Conservation (phyloP, 768 basidiomycete genomes). For the Mycena crocata region DNA sequence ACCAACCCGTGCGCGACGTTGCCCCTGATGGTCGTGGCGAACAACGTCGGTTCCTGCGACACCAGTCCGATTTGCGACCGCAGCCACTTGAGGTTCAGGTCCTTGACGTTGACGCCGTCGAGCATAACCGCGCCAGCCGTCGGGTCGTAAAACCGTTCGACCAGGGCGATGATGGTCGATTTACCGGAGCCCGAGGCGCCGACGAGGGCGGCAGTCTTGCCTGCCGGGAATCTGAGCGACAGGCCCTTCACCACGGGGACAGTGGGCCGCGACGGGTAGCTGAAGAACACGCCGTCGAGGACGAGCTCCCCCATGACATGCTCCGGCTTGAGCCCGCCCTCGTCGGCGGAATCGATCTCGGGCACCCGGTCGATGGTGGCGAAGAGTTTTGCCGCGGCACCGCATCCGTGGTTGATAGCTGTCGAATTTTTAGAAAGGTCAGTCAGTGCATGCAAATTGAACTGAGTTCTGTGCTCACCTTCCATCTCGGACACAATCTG, state of each 20-base stretch:
- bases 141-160: constrained; percentile 93
- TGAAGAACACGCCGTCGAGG: constrained; percentile 83
- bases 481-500: constrained; percentile 89
- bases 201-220: constrained; percentile 82
- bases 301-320: constrained; percentile 75
- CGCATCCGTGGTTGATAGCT: constrained; percentile 83
- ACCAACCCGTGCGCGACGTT: constrained; percentile 91
- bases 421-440: too few relatives aligned
- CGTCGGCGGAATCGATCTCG: constrained; percentile 81
- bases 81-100: constrained; percentile 87
- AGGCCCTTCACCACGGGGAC: constrained; percentile 84
- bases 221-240: constrained; percentile 73
- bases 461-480: constrained; percentile 56
- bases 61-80: constrained; percentile 90
- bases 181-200: constrained; percentile 86
- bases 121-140: constrained; percentile 72
- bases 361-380: constrained; percentile 92
- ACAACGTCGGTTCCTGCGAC: constrained; percentile 88
- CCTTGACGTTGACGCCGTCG: constrained; percentile 79
- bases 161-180: constrained; percentile 79
- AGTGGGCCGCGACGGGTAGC: constrained; percentile 85
- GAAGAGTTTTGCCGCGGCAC: constrained; percentile 91
- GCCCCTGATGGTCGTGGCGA: constrained; percentile 83
- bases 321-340: constrained; percentile 75
- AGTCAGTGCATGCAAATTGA: neutral